Evolutionary conservation across 2,329 filamentous ascomycete genomes (phyloP).

Genomic region (Macrophomina phaseolina): DNA sequence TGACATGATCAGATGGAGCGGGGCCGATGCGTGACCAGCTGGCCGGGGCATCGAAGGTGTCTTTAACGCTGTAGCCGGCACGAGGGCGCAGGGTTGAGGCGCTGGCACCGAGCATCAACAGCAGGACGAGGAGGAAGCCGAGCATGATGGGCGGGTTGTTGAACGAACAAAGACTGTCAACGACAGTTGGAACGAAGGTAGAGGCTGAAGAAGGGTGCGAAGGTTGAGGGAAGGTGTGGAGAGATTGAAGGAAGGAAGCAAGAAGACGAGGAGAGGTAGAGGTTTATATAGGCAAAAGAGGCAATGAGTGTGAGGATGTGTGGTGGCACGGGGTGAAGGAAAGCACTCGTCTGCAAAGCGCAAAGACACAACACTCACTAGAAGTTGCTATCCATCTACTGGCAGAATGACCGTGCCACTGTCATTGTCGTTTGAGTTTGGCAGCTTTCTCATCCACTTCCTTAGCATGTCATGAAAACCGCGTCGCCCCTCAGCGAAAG

Average conservation of each 20-base stretch:
- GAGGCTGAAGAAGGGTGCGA: too few species aligned
- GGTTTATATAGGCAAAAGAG: background rate
- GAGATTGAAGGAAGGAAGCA: too few species aligned
- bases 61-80: conserved; percentile 60
- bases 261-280: background rate
- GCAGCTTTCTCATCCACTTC: too few species aligned
- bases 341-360: too few species aligned
- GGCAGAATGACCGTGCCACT: too few species aligned
- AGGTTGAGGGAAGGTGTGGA: too few species aligned
- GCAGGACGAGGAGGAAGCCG: conserved; percentile 22
- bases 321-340: background rate
- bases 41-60: conserved; percentile 58
- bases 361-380: too few species aligned
- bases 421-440: too few species aligned
- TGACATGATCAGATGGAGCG: conserved; percentile 55
- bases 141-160: conserved; percentile 13
- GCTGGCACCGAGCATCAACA: conserved; percentile 8
- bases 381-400: too few species aligned
- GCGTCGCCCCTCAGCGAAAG: too few species aligned
- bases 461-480: too few species aligned
- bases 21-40: conserved; percentile 57
- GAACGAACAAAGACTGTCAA: background rate
- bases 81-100: conserved; percentile 34
- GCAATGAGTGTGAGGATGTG: background rate
- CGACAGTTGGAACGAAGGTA: background rate